phyloP scores from a whole-genome alignment of 2,329 filamentous ascomycete genomes.

The Aspergillus sp. region DNA sequence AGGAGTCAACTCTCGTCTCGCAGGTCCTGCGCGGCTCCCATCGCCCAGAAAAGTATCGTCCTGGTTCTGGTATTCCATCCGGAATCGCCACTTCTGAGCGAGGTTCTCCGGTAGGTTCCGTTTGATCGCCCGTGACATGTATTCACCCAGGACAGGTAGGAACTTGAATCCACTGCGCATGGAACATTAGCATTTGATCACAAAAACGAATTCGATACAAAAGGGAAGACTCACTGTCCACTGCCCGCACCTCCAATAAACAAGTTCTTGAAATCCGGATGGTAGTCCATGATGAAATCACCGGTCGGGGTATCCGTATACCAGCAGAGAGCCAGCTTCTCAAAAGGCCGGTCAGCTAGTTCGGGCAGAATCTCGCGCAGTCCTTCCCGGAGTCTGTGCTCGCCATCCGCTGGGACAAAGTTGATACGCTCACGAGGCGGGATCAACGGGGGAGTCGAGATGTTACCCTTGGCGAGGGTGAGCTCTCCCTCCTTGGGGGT shows the following conservation, averaged over 20 bases:
- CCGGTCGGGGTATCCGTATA: conserved; percentile 39
- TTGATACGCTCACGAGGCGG: conserved; percentile 17
- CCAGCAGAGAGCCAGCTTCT: conserved; percentile 35
- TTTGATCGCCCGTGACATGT: conserved; percentile 41
- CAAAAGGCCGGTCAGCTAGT: conserved; percentile 29
- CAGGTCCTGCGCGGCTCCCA: conserved; percentile 23
- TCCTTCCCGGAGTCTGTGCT: conserved; percentile 19
- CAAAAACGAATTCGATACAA: background rate
- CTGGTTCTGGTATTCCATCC: conserved; percentile 10
- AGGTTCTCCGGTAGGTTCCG: conserved; percentile 5
- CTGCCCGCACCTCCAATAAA: conserved; percentile 15
- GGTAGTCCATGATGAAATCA: conserved; percentile 38
- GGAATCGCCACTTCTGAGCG: conserved; percentile 23
- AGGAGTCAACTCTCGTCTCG: conserved; percentile 5
- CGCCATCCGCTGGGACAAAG: conserved; percentile 24
- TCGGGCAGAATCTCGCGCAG: conserved; percentile 22
- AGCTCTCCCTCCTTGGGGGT: conserved; percentile 17
- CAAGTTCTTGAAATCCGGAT: conserved; percentile 33
- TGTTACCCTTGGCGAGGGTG: conserved; percentile 12
- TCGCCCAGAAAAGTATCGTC: conserved; percentile 19
- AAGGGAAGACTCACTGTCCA: conserved; percentile 14
- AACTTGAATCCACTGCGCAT: conserved; percentile 63
- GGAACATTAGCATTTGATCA: background rate
- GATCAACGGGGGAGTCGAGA: conserved; percentile 22
- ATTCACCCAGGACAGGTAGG: conserved; percentile 64